Base-by-base conservation (phyloP, 2,329 filamentous ascomycete species). In the Westerdykella ornata region DNA sequence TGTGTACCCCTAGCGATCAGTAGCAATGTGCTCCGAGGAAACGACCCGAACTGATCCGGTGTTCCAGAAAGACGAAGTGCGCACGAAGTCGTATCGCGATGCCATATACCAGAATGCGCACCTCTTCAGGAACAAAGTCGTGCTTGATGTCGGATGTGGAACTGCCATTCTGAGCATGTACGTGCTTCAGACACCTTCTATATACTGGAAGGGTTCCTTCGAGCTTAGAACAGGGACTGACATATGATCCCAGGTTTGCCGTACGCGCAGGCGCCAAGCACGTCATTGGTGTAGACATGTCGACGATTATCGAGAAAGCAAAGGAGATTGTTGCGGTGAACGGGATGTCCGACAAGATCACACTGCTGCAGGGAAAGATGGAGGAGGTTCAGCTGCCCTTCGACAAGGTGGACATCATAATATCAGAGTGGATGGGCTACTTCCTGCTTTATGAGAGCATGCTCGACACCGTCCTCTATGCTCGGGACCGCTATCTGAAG, bases 351-450 rank as follows among this genome's bases (percentile, higher is more conserved):
- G 85, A 90, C 73, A 94, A 95, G 79, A 96, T 98, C 68, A 97
- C 92, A 39, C 80, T 98, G 45, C 80, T 98, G 51, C 92, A 97
- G 74, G 92, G 92, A 67, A 98, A 98, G 80, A 98, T 98, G 92
- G 92, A 98, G 74, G 92, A 98, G 73, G 88, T 98, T 35, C 76
- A 85, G 62, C 76, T 98, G 48, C 92, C 92, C 15, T 95, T 85
- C 70, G 84, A 88, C 61, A 86, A 97, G 72, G 92, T 98, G 52
- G 92, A 98, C 65, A 98, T 98, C 66, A 98, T 98, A 72, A 94
- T 98, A 67, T 97, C 90, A 2, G 92, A 98, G 75, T 98, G 92
- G 92, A 98, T 98, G 92, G 92, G 92, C 26, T 98, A 98, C 74
- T 97, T 97, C 75, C 74, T 98, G 39, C 81, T 98, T 47, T 98